Evolutionary conservation across 139 green algal species (phyloP), one percentile per base, ranked within the genome.

Genomic region (Coccomyxa sp.): DNA sequence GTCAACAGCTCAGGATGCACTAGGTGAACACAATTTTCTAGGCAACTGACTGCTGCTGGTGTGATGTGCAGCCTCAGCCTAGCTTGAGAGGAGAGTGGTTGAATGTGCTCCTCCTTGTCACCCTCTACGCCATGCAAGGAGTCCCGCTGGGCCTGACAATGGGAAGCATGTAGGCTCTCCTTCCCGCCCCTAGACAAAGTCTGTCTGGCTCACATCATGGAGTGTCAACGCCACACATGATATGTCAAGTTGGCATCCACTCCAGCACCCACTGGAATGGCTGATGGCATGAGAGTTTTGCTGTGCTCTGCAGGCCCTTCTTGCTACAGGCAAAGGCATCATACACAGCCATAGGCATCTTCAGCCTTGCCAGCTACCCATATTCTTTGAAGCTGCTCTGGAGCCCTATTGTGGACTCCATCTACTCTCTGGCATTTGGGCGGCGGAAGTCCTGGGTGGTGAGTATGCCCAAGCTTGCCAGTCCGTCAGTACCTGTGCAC

Each of bases 371-470:
- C 2, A 77, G 86, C 39, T 98, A 97, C 82, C 95, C 95, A 18
- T 98, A 98, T 86, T 94, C 89, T 22, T 93, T 97, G 83, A 98
- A 98, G 86, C 89, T 98, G 72, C 84, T 97, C 40, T 98, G 95
- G 95, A 91, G 81, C 81, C 95, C 95, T 8, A 88, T 98, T 29
- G 95, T 98, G 10, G 95, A 98, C 83, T 89, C 78, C 0, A 34
- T 95, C 7, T 94, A 94, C 90, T 82, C 41, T 36, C 38, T 75
- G 1, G 34, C 72, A 0, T 78, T 97, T 40, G 94, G 94, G 0
- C 78, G 87, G 18, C 86, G 94, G 33, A 96, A 96, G 86, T 92
- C 78, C 36, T 98, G 95, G 95, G 94, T 97, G 44, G 81, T 97
- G 18, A 91, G 92, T 39, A 80, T 94, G 9, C 91, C n/a, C n/a